Conservation (phyloP, 2,329 filamentous ascomycete genomes). For the Aspergillus ochraceus region DNA sequence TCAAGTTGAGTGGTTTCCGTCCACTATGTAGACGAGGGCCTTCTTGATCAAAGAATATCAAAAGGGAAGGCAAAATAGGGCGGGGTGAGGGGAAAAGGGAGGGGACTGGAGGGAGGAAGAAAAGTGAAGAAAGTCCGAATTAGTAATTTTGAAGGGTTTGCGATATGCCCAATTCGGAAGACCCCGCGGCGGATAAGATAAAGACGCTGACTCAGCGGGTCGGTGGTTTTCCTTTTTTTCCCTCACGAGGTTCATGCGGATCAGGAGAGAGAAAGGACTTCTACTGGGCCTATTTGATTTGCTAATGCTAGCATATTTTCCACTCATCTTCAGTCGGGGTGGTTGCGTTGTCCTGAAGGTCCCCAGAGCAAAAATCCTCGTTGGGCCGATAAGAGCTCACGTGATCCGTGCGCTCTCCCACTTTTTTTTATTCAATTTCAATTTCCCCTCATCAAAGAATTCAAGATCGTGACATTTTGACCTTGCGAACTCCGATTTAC, state of each 20-base stretch:
- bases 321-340: no score
- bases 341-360: neutral
- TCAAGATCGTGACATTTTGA: neutral
- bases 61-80: constrained; percentile 15
- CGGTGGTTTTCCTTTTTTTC: neutral
- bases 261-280: no score
- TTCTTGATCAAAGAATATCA: neutral
- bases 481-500: no score
- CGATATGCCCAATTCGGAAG: constrained; percentile 10
- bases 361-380: neutral
- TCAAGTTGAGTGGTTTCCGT: neutral
- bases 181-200: constrained; percentile 27
- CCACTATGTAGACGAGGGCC: neutral
- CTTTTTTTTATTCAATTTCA: constrained; percentile 17
- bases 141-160: constrained; percentile 18
- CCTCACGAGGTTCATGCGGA: neutral
- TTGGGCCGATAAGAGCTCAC: constrained; percentile 28
- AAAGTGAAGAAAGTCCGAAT: constrained; percentile 10
- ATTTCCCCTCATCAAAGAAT: neutral
- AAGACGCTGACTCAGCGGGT: constrained; percentile 27
- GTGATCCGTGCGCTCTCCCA: constrained; percentile 27
- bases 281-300: no score
- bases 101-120: constrained; percentile 1
- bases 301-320: no score
- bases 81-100: neutral